Percentiles rank a stretch among this genome's conserved stretches.
phyloP scores from a whole-genome alignment of 768 basidiomycete genomes.

The Boletus pseudo-olivaceus region DNA sequence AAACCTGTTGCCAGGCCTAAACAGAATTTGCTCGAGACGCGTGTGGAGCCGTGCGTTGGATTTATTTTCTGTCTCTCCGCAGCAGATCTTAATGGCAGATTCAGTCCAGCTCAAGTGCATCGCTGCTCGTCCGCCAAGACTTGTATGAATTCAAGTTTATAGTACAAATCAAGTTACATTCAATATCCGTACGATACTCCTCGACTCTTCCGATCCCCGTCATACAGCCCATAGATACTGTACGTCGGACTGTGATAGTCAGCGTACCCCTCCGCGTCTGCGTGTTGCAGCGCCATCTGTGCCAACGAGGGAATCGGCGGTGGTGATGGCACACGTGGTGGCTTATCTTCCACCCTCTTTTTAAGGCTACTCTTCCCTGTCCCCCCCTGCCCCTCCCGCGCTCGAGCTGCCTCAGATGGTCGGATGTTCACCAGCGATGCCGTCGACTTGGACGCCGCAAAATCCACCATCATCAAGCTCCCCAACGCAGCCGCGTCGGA shows the following conservation, averaged over 20 bases:
- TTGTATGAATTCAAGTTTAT: too few relatives aligned
- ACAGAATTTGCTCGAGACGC: not conserved
- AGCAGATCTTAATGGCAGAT: conserved; percentile 2
- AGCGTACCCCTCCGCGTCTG: conserved; percentile 56
- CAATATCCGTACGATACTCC: conserved; percentile 24
- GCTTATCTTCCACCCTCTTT: conserved; percentile 50
- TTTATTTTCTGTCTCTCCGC: conserved; percentile 18
- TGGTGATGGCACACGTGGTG: conserved; percentile 78
- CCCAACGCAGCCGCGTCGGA: conserved; percentile 49
- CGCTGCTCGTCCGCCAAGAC: too few relatives aligned
- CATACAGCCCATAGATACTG: conserved; percentile 76
- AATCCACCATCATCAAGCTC: conserved; percentile 62
- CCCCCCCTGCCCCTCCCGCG: conserved; percentile 24
- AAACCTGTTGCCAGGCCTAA: not conserved
- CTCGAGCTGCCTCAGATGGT: conserved; percentile 22
- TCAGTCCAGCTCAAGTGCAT: too few relatives aligned
- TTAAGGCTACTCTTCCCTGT: conserved; percentile 25
- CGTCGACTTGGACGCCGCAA: conserved; percentile 38
- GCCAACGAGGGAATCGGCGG: conserved; percentile 68
- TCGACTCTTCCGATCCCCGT: conserved; percentile 54
- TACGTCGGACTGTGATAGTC: conserved; percentile 80
- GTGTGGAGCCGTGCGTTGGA: not conserved
- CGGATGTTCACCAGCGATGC: conserved; percentile 32
- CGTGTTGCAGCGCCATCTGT: conserved; percentile 69
- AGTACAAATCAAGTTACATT: conserved; percentile 18